A percentile compares a stretch with the other conserved stretches of the same genome.
Conservation (phyloP, 768 basidiomycete species). For the Coprinellus micaceus region DNA sequence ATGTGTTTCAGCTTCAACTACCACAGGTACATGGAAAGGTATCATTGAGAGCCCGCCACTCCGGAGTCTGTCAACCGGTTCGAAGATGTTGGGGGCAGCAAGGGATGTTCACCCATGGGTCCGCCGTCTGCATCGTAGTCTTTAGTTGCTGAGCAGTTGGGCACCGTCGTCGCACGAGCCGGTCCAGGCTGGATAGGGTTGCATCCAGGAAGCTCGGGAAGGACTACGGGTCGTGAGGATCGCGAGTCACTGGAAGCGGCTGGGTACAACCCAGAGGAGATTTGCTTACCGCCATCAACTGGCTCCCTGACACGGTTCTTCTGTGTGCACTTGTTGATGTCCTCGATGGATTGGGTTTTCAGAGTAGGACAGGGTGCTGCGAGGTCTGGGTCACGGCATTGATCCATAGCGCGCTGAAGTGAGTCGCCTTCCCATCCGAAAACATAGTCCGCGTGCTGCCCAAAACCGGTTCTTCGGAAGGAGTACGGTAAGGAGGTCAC, state of each 20-base stretch:
- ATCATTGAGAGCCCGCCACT: no score
- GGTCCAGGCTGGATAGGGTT: slow-evolving; percentile 7
- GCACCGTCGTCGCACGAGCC: neutral
- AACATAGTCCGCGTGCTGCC: slow-evolving; percentile 8
- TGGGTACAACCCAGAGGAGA: neutral
- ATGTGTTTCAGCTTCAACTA: no score
- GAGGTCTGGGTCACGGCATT: neutral
- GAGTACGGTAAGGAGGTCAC: no score
- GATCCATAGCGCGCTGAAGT: slow-evolving; percentile 8
- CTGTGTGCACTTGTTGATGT: slow-evolving; percentile 5
- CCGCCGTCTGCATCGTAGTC: slow-evolving; percentile 4
- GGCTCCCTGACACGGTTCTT: slow-evolving; percentile 5
- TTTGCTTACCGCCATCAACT: slow-evolving; percentile 5
- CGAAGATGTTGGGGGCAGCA: neutral
- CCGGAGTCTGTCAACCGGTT: no score
- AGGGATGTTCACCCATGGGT: neutral
- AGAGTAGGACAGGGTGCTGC: slow-evolving; percentile 24
- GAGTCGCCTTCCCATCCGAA: slow-evolving; percentile 9
- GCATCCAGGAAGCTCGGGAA: slow-evolving; percentile 6
- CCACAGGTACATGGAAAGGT: no score
- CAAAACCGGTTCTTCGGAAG: slow-evolving; percentile 3
- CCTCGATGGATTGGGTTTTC: slow-evolving; percentile 47
- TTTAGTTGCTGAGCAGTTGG: slow-evolving; percentile 1
- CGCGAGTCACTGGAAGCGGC: neutral
- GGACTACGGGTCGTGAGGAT: neutral